Evolutionary conservation across 1,139 yeast species (phyloP).

Genomic region (Blastobotrys aristatus): DNA sequence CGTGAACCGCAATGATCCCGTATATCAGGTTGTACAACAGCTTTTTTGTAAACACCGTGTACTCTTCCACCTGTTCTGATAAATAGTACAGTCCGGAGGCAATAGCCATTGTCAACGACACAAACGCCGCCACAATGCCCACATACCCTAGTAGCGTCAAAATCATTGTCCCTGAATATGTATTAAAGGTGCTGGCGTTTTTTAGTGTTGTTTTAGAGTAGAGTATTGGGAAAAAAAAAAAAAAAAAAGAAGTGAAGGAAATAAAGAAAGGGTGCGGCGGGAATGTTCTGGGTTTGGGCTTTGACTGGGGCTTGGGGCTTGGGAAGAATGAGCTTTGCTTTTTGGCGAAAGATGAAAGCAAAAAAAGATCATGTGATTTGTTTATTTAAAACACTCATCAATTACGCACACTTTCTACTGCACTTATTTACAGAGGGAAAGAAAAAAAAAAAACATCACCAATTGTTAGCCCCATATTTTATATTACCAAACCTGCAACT

Average conservation of each 20-base stretch:
- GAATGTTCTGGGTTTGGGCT: too few relatives aligned
- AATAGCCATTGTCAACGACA: constrained; percentile 62
- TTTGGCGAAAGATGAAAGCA: not conserved
- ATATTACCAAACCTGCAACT: too few relatives aligned
- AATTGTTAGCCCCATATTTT: too few relatives aligned
- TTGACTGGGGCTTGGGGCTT: too few relatives aligned
- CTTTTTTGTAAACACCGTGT: constrained; percentile 76
- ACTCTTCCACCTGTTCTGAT: constrained; percentile 91
- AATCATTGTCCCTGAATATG: constrained; percentile 38
- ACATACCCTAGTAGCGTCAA: constrained; percentile 53
- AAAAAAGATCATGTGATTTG: not conserved
- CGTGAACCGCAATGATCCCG: constrained; percentile 48
- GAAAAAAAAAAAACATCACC: too few relatives aligned
- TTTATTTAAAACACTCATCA: too few relatives aligned
- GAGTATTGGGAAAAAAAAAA: not conserved
- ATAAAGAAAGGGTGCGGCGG: too few relatives aligned
- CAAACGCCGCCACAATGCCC: constrained; percentile 72
- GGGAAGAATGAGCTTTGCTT: not conserved
- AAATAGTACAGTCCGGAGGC: constrained; percentile 87
- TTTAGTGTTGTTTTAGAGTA: not conserved
- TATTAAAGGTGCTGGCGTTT: not conserved
- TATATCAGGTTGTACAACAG: constrained; percentile 60
- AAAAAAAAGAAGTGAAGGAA: too few relatives aligned
- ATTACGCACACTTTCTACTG: too few relatives aligned
- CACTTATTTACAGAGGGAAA: too few relatives aligned